Evolutionary conservation across 192 early-diverging fungal species (phyloP).

Genomic region (Rhizophlyctis rosea): DNA sequence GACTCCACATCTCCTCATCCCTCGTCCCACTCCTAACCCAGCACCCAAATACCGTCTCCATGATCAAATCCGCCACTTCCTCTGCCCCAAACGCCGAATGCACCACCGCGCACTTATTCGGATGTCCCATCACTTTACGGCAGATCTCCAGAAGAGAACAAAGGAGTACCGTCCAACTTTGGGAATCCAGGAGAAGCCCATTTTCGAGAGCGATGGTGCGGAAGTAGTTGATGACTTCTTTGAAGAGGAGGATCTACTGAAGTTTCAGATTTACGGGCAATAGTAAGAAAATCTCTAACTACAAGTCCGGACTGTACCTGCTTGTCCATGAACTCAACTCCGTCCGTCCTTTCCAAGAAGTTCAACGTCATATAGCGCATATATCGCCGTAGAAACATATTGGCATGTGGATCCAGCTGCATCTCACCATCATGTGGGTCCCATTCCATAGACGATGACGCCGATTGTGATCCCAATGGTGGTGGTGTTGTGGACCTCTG

Average conservation of each 20-base stretch:
- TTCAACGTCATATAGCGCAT: conserved; percentile 60
- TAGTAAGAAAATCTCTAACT: too few relatives aligned
- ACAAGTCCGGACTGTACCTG: conserved; percentile 30
- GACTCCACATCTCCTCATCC: conserved; percentile 56
- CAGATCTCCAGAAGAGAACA: conserved; percentile 61
- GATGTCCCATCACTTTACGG: conserved; percentile 41
- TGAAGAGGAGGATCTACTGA: conserved; percentile 52
- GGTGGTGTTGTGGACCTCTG: too few relatives aligned
- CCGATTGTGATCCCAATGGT: too few relatives aligned
- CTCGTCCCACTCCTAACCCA: conserved; percentile 60
- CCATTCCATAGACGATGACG: background rate
- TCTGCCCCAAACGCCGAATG: conserved; percentile 35
- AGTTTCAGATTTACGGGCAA: conserved; percentile 44
- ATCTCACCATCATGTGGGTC: background rate
- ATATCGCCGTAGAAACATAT: conserved; percentile 66
- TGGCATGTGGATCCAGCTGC: conserved; percentile 27
- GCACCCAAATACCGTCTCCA: conserved; percentile 68
- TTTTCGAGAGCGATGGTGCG: conserved; percentile 51
- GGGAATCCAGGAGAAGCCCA: conserved; percentile 6
- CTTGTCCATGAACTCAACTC: conserved; percentile 38
- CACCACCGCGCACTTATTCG: conserved; percentile 43
- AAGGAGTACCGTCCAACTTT: conserved; percentile 56
- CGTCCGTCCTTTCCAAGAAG: conserved; percentile 56
- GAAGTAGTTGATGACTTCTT: conserved; percentile 66
- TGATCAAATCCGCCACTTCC: conserved; percentile 61